Evolutionary conservation across 2,329 filamentous ascomycete species (phyloP).

Genomic region (Colletotrichum acutatum): DNA sequence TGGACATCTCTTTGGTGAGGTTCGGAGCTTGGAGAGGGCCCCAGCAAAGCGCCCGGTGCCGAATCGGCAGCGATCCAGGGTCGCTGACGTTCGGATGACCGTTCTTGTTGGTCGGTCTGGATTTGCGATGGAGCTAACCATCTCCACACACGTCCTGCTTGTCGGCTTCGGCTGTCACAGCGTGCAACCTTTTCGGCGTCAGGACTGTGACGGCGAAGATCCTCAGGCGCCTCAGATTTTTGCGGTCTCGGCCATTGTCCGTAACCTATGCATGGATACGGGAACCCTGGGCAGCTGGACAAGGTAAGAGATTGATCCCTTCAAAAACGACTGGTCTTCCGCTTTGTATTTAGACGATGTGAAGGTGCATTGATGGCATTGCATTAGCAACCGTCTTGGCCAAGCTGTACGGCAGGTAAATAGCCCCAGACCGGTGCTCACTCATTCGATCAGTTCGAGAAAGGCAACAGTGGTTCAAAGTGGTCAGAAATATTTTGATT

Average conservation of each 20-base stretch:
- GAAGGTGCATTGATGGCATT: neutral
- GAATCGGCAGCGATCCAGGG: neutral
- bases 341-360: neutral
- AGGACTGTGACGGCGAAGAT: slow-evolving; percentile 1
- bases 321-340: neutral
- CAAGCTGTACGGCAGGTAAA: neutral
- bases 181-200: neutral
- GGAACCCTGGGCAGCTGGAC: neutral
- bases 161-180: neutral
- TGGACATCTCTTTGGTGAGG: neutral
- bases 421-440: neutral
- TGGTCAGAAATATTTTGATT: slow-evolving; percentile 31
- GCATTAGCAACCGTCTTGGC: neutral
- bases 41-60: neutral
- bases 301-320: neutral
- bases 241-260: neutral
- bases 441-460: neutral
- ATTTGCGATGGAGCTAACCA: neutral
- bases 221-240: neutral
- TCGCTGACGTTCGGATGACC: neutral
- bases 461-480: neutral
- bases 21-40: neutral
- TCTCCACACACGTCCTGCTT: neutral
- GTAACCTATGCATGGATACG: neutral
- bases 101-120: slow-evolving; percentile 2